Base-by-base conservation (phyloP, 164 flowering plant genomes). In the Litsea cubeba region DNA sequence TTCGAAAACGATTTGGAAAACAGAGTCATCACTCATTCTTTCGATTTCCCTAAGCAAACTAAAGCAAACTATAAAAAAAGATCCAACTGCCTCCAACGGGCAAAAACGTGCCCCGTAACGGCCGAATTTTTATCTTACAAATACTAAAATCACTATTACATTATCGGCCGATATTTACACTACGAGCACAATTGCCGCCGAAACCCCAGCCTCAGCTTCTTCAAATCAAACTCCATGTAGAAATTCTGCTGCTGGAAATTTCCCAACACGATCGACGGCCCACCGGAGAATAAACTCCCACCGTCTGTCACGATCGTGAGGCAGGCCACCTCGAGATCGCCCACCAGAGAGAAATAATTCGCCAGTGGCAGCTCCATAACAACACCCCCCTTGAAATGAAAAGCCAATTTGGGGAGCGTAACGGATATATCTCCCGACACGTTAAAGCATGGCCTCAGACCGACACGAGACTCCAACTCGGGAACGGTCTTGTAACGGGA, bases 311-410 rank as follows among this genome's bases (percentile, higher is more conserved):
- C 80, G 54, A 93, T 51, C 22, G 89, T 89, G 82, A 90, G 51
- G 60, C 97, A 91, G 12, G 77, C 82, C 46, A 77, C 88, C 3
- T 71, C 81, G 0, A 46, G 4, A 11, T 73, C 58, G 2, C 75
- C 82, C 30, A 83, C 58, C 1, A 83, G 15, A 2, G 94, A 73
- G 24, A 90, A 83, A 65, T 86, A 93, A 79, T 91, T 91, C 30
- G 78, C 77, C 60, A 83, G n/a, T 12, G 98, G 93, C 58, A 93
- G 68, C 24, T 23, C 78, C 91, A 89, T 83, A 49, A 82, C 78
- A 0, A 89, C 92, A 0, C 96, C 96, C 0, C 96, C 98, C 63
- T 91, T 90, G 69, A 93, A 93, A 5, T 82, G 84, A 12, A 93
- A 81, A 3, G 40, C 70, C 73, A 93, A 67, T 17, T 81, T 79